phyloP scores from a whole-genome alignment of 2,329 filamentous ascomycete species.

The Aureobasidium melanogenum region DNA sequence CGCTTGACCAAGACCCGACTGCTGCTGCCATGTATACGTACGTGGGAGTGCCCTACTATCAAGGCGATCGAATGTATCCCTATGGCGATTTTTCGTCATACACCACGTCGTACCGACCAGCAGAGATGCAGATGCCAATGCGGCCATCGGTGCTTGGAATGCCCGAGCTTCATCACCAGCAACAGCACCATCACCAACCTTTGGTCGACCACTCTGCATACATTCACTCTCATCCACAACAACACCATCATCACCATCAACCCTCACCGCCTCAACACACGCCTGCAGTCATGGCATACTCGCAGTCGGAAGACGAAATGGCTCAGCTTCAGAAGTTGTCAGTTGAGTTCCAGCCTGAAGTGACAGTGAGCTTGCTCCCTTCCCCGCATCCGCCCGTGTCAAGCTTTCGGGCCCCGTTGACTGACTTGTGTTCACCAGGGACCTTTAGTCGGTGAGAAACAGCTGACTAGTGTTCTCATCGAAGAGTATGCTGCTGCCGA shows the following conservation, averaged over 20 bases:
- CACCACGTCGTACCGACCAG: conserved; percentile 6
- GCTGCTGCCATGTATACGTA: conserved; percentile 6
- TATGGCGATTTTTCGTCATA: conserved; percentile 8
- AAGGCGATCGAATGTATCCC: conserved; percentile 9
- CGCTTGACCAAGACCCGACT: not conserved
- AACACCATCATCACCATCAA: conserved; percentile 13
- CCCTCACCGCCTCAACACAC: conserved; percentile 15
- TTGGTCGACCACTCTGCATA: conserved; percentile 12
- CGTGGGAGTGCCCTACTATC: conserved; percentile 10
- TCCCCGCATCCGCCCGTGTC: conserved; percentile 5
- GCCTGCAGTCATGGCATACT: conserved; percentile 28
- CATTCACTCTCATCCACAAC: conserved; percentile 12
- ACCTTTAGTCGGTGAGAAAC: conserved; percentile 70
- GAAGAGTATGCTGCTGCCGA: conserved; percentile 85
- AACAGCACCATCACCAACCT: conserved; percentile 12
- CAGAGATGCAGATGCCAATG: conserved; percentile 29
- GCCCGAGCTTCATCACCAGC: conserved; percentile 15
- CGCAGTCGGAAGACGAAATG: conserved; percentile 44
- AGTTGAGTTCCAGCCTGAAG: conserved; percentile 50
- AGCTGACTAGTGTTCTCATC: conserved; percentile 67
- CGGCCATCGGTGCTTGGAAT: conserved; percentile 27
- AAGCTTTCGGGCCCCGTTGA: conserved; percentile 4
- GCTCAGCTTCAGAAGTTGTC: conserved; percentile 55
- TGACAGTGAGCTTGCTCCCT: conserved; percentile 38
- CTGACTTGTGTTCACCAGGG: conserved; percentile 48